These are phyloP conservation scores for Allium sativum DNA, from an alignment of 106 monocot genomes.

Conservation along the genomic window DNA sequence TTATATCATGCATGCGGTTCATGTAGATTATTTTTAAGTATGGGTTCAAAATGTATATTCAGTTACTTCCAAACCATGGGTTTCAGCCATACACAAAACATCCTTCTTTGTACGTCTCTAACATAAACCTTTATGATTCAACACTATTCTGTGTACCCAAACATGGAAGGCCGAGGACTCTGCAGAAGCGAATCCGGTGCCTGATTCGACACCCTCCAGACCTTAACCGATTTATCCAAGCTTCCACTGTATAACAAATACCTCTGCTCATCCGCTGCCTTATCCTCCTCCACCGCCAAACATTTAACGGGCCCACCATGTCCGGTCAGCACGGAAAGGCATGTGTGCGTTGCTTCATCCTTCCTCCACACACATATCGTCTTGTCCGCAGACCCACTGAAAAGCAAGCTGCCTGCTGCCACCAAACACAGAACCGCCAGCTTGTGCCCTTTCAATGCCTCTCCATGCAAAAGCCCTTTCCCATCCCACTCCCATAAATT, in stretches of 20 bases:
- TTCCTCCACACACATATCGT: conserved; percentile 38
- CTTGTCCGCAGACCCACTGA: conserved; percentile 33
- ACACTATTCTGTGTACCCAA: no score
- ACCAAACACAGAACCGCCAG: conserved; percentile 50
- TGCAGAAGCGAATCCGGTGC: neutral
- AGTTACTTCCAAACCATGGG: no score
- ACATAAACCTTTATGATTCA: no score
- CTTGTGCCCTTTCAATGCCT: conserved; percentile 32
- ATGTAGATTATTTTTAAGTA: no score
- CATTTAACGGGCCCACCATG: conserved; percentile 50
- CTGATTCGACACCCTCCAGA: conserved; percentile 10
- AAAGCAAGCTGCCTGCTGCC: conserved; percentile 11
- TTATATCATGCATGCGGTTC: no score
- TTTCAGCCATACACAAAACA: no score
- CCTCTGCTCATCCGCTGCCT: neutral
- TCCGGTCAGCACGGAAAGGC: conserved; percentile 38
- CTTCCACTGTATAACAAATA: conserved; percentile 15
- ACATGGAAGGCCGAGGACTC: neutral
- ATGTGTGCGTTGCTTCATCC: conserved; percentile 23
- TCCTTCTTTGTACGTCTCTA: no score
- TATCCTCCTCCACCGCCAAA: conserved; percentile 16
- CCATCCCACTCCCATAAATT: conserved; percentile 48
- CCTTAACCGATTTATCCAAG: conserved; percentile 12
- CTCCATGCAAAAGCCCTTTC: conserved; percentile 22
- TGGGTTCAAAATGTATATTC: no score